Percentiles rank a stretch among this genome's conserved stretches.
These are phyloP conservation scores for Pythium dissotocum DNA, from an alignment of 352 stramenopile genomes.

Conservation along the genomic window DNA sequence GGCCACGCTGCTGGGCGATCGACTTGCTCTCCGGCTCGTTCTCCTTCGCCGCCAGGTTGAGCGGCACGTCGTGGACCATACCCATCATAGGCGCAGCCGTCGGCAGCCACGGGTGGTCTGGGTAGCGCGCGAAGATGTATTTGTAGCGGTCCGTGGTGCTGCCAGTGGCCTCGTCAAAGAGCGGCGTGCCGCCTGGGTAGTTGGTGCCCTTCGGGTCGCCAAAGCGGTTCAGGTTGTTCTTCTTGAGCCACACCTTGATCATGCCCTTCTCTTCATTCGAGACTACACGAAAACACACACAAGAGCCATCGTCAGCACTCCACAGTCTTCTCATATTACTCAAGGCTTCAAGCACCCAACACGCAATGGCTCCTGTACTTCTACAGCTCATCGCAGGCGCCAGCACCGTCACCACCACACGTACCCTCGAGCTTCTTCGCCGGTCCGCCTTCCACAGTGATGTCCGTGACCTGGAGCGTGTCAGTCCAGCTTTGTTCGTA, in stretches of 20 bases:
- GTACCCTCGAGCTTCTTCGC: slow-evolving; percentile 24
- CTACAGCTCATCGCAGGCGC: slow-evolving; percentile 20
- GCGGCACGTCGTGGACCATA: slow-evolving; percentile 21
- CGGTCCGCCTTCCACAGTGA: slow-evolving; percentile 27
- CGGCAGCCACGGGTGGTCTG: slow-evolving; percentile 57
- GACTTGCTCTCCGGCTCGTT: slow-evolving; percentile 1
- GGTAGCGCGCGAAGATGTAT: slow-evolving; percentile 67
- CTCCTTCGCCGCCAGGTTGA: slow-evolving; percentile 20
- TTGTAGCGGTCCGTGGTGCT: slow-evolving; percentile 47
- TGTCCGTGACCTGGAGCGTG: slow-evolving; percentile 60
- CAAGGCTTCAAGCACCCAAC: background rate
- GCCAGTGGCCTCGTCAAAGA: slow-evolving; percentile 78
- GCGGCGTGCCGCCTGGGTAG: slow-evolving; percentile 77
- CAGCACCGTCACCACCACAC: background rate
- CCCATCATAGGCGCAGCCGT: slow-evolving; percentile 21
- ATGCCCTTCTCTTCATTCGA: slow-evolving; percentile 50
- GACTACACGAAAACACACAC: slow-evolving; percentile 18
- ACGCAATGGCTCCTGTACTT: slow-evolving; percentile 4
- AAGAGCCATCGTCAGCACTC: slow-evolving; percentile 11
- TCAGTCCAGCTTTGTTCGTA: slow-evolving; percentile 65
- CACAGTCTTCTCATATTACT: background rate
- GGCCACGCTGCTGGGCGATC: background rate
- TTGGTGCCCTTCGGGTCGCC: slow-evolving; percentile 51
- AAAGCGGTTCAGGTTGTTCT: slow-evolving; percentile 59
- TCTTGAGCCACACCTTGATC: slow-evolving; percentile 63